Evolutionary conservation across 108 stramenopile species (phyloP).

Genomic region (Fragilaria crotonensis): DNA sequence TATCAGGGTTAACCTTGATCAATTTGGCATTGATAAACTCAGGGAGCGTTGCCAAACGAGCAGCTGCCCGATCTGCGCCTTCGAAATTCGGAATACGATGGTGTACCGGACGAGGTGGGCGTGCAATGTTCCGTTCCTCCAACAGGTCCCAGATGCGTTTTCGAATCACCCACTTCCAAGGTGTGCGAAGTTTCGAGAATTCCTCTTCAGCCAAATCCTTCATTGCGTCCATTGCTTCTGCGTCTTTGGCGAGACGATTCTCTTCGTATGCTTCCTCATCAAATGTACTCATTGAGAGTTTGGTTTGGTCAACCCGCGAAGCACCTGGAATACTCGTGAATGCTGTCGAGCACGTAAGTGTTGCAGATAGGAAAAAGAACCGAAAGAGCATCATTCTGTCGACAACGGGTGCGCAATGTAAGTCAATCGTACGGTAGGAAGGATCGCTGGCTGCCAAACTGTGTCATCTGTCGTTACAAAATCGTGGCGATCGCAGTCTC

Average conservation of each 20-base stretch:
- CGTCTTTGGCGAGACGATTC: not conserved
- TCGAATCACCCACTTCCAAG: constrained; percentile 69
- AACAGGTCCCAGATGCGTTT: constrained; percentile 65
- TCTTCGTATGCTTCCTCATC: constrained; percentile 26
- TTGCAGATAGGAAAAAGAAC: no score
- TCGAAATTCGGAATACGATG: constrained; percentile 69
- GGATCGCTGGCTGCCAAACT: no score
- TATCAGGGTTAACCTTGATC: constrained; percentile 68
- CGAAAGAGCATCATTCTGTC: no score
- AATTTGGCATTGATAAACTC: constrained; percentile 40
- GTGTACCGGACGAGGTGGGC: constrained; percentile 59
- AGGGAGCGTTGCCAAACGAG: constrained; percentile 29
- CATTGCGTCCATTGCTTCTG: constrained; percentile 54
- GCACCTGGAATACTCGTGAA: no score
- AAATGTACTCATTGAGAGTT: constrained; percentile 6
- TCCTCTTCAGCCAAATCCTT: constrained; percentile 37
- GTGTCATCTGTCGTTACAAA: no score
- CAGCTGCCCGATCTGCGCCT: constrained; percentile 49
- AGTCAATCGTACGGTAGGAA: no score
- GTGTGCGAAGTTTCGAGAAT: constrained; percentile 57
- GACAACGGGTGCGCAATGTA: no score
- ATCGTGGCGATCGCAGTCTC: no score
- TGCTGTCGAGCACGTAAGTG: no score
- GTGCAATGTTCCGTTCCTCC: constrained; percentile 51
- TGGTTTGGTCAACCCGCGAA: no score